Percentiles rank a stretch among this genome's conserved stretches.
phyloP scores from a whole-genome alignment of 2,329 filamentous ascomycete genomes.

The Monosporascus cannonballus region DNA sequence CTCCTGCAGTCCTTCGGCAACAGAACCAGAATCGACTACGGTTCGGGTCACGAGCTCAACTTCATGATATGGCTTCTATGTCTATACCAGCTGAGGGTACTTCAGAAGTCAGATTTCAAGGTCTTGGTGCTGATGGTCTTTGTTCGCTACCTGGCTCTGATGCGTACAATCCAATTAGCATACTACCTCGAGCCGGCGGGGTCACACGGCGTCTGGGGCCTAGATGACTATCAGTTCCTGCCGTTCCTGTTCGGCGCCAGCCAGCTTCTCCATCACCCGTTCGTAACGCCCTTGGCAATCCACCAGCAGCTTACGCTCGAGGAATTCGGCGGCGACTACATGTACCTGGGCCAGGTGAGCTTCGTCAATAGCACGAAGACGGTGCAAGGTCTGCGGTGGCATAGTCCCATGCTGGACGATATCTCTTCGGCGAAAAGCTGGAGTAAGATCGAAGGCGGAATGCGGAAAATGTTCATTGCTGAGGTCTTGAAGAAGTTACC shows the following conservation, averaged over 20 bases:
- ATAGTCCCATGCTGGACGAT: slow-evolving; percentile 96
- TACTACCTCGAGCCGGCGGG: slow-evolving; percentile 97
- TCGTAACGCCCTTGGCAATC: slow-evolving; percentile 71
- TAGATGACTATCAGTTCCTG: slow-evolving; percentile 96
- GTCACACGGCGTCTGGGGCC: slow-evolving; percentile 94
- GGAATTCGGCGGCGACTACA: slow-evolving; percentile 74
- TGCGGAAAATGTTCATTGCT: slow-evolving; percentile 93
- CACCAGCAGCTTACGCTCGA: slow-evolving; percentile 85
- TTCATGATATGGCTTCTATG: slow-evolving; percentile 97
- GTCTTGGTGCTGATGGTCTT: slow-evolving; percentile 74
- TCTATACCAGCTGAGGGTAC: slow-evolving; percentile 69
- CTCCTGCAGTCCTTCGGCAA: slow-evolving; percentile 82
- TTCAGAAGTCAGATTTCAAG: slow-evolving; percentile 63
- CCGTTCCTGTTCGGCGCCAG: slow-evolving; percentile 93
- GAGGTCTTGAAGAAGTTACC: slow-evolving; percentile 91
- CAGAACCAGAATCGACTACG: slow-evolving; percentile 84
- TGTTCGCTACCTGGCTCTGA: slow-evolving; percentile 72
- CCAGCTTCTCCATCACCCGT: slow-evolving; percentile 80
- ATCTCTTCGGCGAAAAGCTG: slow-evolving; percentile 87
- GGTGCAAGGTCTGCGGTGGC: slow-evolving; percentile 90
- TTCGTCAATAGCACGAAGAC: slow-evolving; percentile 98
- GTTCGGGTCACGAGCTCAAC: slow-evolving; percentile 94
- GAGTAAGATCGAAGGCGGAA: slow-evolving; percentile 88
- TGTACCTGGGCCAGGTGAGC: slow-evolving; percentile 87
- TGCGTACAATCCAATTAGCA: slow-evolving; percentile 81